Percentiles rank a stretch among this genome's conserved stretches.
Conservation (phyloP, 176 grass and related monocot genomes). For the Pharus latifolius region DNA sequence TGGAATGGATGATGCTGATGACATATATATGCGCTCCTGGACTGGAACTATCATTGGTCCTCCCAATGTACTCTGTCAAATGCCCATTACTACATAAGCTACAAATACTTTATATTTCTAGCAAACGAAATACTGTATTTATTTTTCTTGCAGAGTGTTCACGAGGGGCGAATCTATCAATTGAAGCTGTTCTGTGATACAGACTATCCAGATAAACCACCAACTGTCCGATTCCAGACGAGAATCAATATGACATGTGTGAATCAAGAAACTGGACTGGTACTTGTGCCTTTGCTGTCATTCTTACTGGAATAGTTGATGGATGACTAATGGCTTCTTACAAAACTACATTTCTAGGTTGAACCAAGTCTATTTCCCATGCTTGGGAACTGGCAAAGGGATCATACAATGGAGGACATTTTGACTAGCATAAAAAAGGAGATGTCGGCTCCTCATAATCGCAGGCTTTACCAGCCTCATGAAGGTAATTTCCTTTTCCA, state of each 20-base stretch:
- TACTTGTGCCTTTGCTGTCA: conserved; percentile 6
- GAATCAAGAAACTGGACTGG: conserved; percentile 60
- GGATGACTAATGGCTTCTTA: conserved; percentile 6
- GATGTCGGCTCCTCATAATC: conserved; percentile 84
- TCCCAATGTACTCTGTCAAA: conserved; percentile 47
- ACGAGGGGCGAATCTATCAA: conserved; percentile 74
- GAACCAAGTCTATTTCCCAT: conserved; percentile 69
- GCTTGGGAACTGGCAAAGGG: conserved; percentile 83
- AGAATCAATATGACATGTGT: conserved; percentile 64
- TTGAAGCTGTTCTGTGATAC: conserved; percentile 65
- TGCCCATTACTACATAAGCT: neutral
- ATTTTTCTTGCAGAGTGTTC: conserved; percentile 52
- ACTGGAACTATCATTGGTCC: conserved; percentile 80
- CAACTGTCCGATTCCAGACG: conserved; percentile 57
- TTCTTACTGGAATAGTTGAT: neutral
- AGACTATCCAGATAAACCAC: conserved; percentile 76
- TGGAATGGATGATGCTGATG: conserved; percentile 88
- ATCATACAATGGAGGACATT: conserved; percentile 87
- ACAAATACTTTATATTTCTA: conserved; percentile 8
- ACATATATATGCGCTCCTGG: conserved; percentile 80
- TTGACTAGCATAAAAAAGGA: conserved; percentile 68
- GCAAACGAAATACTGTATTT: neutral
- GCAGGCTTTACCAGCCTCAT: conserved; percentile 64
- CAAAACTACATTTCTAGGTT: conserved; percentile 43
- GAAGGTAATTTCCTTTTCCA: conserved; percentile 50